These are phyloP conservation scores for Terfezia boudieri DNA, from an alignment of 495 filamentous ascomycete species.

Conservation along the genomic window DNA sequence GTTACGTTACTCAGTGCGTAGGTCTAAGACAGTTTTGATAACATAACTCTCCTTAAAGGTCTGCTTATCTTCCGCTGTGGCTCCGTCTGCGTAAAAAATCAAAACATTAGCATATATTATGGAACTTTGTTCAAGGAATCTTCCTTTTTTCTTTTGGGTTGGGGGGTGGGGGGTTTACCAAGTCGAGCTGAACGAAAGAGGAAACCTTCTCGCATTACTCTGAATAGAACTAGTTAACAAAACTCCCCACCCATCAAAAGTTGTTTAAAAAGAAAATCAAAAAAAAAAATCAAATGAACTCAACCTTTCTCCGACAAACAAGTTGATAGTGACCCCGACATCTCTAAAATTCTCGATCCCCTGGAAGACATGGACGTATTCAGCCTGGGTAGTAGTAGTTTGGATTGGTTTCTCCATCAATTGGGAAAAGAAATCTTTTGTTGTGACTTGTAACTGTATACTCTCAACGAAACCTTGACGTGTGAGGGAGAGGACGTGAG, in stretches of 20 bases:
- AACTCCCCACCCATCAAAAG: not conserved
- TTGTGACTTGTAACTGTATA: no score
- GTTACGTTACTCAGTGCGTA: constrained; percentile 41
- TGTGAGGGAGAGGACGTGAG: no score
- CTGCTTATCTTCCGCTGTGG: constrained; percentile 37
- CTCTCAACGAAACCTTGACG: no score
- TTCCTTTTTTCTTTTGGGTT: no score
- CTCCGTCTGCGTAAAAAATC: constrained; percentile 36
- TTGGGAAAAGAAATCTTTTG: not conserved
- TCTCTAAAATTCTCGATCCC: constrained; percentile 68
- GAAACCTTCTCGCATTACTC: constrained; percentile 42
- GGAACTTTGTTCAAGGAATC: no score
- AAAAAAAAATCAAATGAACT: not conserved
- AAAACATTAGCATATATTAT: no score
- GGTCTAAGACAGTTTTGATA: constrained; percentile 51
- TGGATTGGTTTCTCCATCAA: not conserved
- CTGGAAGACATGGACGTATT: constrained; percentile 28
- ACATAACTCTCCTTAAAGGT: constrained; percentile 37
- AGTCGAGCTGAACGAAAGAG: constrained; percentile 52
- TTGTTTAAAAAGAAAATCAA: not conserved
- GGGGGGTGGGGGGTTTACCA: constrained; percentile 23
- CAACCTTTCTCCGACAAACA: constrained; percentile 31
- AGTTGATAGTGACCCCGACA: constrained; percentile 53
- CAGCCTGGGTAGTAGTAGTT: not conserved
- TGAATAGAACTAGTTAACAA: constrained; percentile 10